phyloP scores from a whole-genome alignment of 2,329 filamentous ascomycete species.

The Diaporthe sp. region DNA sequence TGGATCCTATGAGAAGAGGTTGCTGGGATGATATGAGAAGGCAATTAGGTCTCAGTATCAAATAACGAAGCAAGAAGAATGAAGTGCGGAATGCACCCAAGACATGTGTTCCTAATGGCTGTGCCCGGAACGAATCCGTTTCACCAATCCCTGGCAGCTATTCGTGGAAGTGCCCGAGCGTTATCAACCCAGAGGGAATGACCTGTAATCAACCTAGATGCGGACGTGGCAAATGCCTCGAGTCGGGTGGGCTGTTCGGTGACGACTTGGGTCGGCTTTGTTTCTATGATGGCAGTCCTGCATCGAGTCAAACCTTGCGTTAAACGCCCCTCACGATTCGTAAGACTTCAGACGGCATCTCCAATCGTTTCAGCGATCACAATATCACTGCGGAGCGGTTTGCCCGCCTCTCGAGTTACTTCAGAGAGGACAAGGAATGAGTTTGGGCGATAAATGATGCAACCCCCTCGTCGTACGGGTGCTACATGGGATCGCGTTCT shows the following conservation, averaged over 20 bases:
- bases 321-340: neutral
- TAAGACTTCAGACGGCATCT: conserved; percentile 25
- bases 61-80: conserved; percentile 16
- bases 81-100: conserved; percentile 5
- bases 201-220: neutral
- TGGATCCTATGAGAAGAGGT: conserved; percentile 82
- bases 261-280: neutral
- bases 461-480: conserved; percentile 14
- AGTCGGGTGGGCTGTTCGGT: conserved; percentile 13
- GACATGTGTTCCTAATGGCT: neutral
- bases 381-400: neutral
- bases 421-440: neutral
- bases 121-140: conserved; percentile 4
- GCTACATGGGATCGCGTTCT: neutral
- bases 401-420: neutral
- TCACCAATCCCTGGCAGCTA: neutral
- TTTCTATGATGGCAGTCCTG: conserved; percentile 13
- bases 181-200: neutral
- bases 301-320: conserved; percentile 30
- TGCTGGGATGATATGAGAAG: conserved; percentile 81
- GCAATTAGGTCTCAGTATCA: conserved; percentile 47
- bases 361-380: conserved; percentile 1
- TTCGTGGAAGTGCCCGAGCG: neutral
- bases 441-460: conserved; percentile 12
- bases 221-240: neutral